Base-by-base conservation (phyloP, 1,139 yeast species). In the Petasospora fabianii region DNA sequence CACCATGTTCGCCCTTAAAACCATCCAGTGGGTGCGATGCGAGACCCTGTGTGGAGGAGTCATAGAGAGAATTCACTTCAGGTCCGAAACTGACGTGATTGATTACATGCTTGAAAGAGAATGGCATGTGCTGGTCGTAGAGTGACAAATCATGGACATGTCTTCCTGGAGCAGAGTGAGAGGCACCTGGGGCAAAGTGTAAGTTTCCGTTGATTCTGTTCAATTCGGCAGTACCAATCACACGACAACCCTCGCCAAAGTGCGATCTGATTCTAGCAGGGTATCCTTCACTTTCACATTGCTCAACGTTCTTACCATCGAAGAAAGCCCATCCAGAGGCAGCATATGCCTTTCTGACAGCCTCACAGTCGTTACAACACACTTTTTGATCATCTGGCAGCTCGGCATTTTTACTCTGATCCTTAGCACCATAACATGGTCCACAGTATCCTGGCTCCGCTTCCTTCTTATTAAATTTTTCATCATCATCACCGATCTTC, bases 181-280 rank as follows among this genome's bases (percentile, higher is more conserved):
- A 58, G 12, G 60, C 79, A 16, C 98, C 98, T 2, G 98, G 97
- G 1, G 97, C 96, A 69, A 92, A 88, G 64, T 92, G 97, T 51
- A 92, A 66, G 57, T 87, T 84, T 30, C 98, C 98, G 22, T 85
- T 79, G 30, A 92, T 85, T 62, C 95, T 77, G 64, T 86, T 85
- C 55, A 92, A 78, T 53, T 77, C 70, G 9, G 95, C 82, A 24
- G 75, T 71, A 27, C 98, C 98, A 45, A 75, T 74, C 36, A 92
- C 70, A 50, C 95, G 73, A 65, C 98, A 92, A 8, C 98, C 98
- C 63, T 90, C 96, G 42, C 71, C 60, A 43, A 85, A 67, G 53
- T 83, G 72, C 13, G 70, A 73, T 36, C 68, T 71, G 39, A 90
- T 63, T 30, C 66, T 68, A 16, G 67, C 59, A 29, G 86, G 95